phyloP scores from a whole-genome alignment of 305 asterid genomes.

The Fraxinus velutina region DNA sequence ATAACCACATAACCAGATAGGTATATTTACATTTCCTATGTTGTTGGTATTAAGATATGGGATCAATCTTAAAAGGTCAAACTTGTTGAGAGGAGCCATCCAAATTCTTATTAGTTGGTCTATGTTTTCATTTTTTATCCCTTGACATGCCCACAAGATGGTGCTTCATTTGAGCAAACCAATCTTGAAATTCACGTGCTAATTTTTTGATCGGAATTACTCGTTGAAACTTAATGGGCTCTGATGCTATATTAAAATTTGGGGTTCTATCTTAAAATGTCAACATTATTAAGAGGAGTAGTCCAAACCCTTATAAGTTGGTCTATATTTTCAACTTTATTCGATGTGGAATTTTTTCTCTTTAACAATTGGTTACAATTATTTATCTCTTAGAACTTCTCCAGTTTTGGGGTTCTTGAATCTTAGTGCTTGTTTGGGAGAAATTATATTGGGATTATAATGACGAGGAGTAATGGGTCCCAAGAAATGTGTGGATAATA shows the following conservation, averaged over 20 bases:
- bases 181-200: no score
- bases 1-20: not conserved
- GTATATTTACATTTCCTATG: not conserved
- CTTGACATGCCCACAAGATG: no score
- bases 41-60: not conserved
- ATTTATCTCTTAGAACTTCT: not conserved
- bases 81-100: not conserved
- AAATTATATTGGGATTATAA: not conserved
- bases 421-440: not conserved
- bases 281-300: not conserved
- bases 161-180: not conserved
- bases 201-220: not conserved
- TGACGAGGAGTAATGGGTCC: not conserved
- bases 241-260: not conserved
- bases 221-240: not conserved
- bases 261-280: no score
- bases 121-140: no score
- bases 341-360: not conserved
- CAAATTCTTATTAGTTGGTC: not conserved
- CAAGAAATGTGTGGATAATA: not conserved
- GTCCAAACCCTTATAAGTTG: not conserved
- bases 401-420: not conserved
- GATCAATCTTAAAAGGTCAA: not conserved
- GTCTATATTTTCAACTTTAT: not conserved
- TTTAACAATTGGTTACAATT: not conserved